Evolutionary conservation across 495 filamentous ascomycete genomes (phyloP), one percentile per base, ranked within the genome.

Genomic region (Daldinia vernicosa): DNA sequence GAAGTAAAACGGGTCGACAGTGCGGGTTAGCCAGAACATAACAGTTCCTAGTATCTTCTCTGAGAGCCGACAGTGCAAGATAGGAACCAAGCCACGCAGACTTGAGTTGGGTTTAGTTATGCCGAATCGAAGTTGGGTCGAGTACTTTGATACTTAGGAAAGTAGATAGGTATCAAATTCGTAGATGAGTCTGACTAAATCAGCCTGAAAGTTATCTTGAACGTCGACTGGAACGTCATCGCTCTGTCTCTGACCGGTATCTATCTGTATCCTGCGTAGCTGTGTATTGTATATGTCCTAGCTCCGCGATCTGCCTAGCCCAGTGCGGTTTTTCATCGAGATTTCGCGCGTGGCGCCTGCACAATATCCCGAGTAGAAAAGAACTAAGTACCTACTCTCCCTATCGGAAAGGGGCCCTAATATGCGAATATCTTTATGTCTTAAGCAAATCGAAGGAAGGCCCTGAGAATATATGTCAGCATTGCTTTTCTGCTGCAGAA

Each of bases 381-480:
- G 26, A 56, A 66, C 57, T 66, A 73, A 55, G 66, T 73, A 73
- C 66, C 66, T 71, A 75, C 72, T 72, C 28, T 66, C 53, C 67
- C 70, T 73, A 68, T 77, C 75, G 75, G 75, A 77, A 74, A 75
- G 74, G 70, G 75, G 55, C 68, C 66, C 74, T 70, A 70, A 74
- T 63, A 72, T 63, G 75, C 74, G 72, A 65, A 71, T 74, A 30
- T 67, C 71, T 65, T 74, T 67, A 70, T 69, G 63, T 58, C 55
- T 52, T 73, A 63, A 63, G 40, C 57, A 63, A 66, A 69, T 55
- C 55, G 64, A 69, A 70, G 37, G 58, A 59, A 63, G 39, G 26
- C 55, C 70, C 68, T 76, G 47, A 45, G 56, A 57, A 57, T 66
- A 47, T 67, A 61, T 71, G 74, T 77, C 75, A 77, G 75, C 74